Evolutionary conservation across 23 red algal species (phyloP).

Genomic region (Agarophyton chilense): DNA sequence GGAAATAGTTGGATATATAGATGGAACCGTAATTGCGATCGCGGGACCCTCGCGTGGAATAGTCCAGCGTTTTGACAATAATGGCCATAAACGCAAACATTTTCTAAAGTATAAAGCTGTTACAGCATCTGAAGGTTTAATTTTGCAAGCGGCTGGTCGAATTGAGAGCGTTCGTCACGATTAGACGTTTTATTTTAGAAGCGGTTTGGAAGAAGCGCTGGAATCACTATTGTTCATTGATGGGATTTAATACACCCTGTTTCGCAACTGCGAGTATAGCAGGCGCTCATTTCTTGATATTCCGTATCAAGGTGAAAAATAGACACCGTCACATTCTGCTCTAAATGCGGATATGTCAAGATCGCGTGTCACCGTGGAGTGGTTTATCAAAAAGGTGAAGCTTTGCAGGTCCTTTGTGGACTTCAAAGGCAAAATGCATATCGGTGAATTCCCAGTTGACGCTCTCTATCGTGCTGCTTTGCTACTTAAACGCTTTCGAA

Average conservation of each 20-base stretch:
- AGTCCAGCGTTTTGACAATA: not conserved
- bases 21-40: not conserved
- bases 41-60: not conserved
- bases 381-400: not conserved
- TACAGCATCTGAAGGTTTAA: not conserved
- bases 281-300: not conserved
- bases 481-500: too few relatives aligned
- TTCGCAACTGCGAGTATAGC: conserved; percentile 11
- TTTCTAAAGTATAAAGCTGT: not conserved
- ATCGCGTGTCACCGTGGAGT: not conserved
- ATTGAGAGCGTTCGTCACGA: not conserved
- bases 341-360: not conserved
- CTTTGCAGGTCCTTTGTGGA: not conserved
- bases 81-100: not conserved
- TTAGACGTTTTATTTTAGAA: not conserved
- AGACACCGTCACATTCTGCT: not conserved
- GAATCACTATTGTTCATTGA: not conserved
- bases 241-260: not conserved
- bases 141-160: not conserved
- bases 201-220: not conserved
- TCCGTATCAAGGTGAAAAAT: not conserved
- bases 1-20: not conserved
- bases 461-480: too few relatives aligned
- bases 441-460: not conserved
- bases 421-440: conserved; percentile 7